phyloP scores from a whole-genome alignment of 2,329 filamentous ascomycete species.

The Pleurostoma richardsiae region DNA sequence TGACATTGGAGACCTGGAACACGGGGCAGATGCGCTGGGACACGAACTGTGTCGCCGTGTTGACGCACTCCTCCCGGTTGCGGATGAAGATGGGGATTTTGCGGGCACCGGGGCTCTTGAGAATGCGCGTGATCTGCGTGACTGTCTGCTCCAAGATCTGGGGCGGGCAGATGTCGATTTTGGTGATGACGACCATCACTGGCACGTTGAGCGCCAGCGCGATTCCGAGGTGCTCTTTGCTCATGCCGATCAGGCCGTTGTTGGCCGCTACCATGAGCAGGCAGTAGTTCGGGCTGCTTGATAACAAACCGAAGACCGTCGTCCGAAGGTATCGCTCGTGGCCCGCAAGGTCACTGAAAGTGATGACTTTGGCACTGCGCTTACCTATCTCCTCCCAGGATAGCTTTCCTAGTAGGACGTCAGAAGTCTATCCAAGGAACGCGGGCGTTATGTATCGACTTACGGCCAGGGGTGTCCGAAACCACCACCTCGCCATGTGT shows the following conservation, averaged over 20 bases:
- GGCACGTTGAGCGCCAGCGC: constrained; percentile 92
- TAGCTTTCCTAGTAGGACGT: constrained; percentile 44
- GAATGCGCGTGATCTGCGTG: constrained; percentile 82
- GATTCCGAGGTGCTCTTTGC: constrained; percentile 94
- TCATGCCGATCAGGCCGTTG: constrained; percentile 96
- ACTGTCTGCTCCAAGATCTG: constrained; percentile 94
- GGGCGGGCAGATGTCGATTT: constrained; percentile 96
- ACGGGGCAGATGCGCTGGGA: constrained; percentile 93
- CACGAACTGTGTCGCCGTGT: constrained; percentile 93
- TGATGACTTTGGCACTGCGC: constrained; percentile 92
- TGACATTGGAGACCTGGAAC: constrained; percentile 98
- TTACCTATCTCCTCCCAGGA: constrained; percentile 98
- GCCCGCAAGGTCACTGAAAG: constrained; percentile 90
- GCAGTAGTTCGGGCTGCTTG: constrained; percentile 95
- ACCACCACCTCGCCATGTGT: constrained; percentile 76
- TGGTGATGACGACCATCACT: constrained; percentile 96
- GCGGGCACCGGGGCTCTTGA: constrained; percentile 87
- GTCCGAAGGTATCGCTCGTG: constrained; percentile 94
- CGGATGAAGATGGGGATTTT: constrained; percentile 98
- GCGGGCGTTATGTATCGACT: constrained; percentile 31
- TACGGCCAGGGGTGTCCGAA: constrained; percentile 73
- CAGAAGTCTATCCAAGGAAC: constrained; percentile 3
- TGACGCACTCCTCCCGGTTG: constrained; percentile 83
- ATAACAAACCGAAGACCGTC: constrained; percentile 91
- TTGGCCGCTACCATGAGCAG: constrained; percentile 98